Percentiles rank a stretch among this genome's conserved stretches.
Conservation (phyloP, 352 stramenopile species). For the Globisporangium iwayamae region DNA sequence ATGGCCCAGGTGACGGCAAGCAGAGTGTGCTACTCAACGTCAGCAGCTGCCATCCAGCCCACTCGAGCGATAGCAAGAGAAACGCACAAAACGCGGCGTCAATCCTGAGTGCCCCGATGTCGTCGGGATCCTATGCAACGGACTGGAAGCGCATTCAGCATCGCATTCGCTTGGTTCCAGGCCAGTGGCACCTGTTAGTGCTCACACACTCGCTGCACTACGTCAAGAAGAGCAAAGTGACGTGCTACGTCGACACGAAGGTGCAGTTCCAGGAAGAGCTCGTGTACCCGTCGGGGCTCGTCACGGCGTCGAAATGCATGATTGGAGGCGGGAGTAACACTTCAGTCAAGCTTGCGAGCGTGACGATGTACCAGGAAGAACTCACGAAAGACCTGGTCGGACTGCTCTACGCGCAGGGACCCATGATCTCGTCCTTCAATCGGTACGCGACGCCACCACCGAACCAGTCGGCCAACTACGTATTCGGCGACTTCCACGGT, state of each 20-base stretch:
- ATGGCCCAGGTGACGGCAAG: conserved; percentile 19
- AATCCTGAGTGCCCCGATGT: conserved; percentile 31
- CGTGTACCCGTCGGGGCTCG: conserved; percentile 68
- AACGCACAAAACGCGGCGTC: conserved; percentile 22
- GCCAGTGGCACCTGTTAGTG: conserved; percentile 71
- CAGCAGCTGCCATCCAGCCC: conserved; percentile 44
- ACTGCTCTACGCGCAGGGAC: conserved; percentile 58
- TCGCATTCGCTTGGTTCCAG: conserved; percentile 26
- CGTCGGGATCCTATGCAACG: conserved; percentile 15
- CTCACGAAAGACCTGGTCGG: conserved; percentile 46
- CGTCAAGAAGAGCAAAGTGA: conserved; percentile 83
- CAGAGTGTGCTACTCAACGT: conserved; percentile 43
- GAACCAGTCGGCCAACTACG: conserved; percentile 19
- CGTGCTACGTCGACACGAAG: conserved; percentile 60
- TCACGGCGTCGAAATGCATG: conserved; percentile 71
- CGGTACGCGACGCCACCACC: conserved; percentile 30
- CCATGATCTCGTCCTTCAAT: conserved; percentile 58
- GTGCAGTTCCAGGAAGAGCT: conserved; percentile 72
- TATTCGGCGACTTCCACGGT: conserved; percentile 56
- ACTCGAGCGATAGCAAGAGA: conserved; percentile 16
- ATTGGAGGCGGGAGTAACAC: conserved; percentile 48
- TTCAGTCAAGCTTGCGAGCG: conserved; percentile 51
- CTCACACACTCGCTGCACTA: conserved; percentile 80
- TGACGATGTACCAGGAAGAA: conserved; percentile 82
- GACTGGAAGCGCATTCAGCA: conserved; percentile 70